Conservation (phyloP, 2,329 filamentous ascomycete species). For the Neophaeococcomyces aloes region DNA sequence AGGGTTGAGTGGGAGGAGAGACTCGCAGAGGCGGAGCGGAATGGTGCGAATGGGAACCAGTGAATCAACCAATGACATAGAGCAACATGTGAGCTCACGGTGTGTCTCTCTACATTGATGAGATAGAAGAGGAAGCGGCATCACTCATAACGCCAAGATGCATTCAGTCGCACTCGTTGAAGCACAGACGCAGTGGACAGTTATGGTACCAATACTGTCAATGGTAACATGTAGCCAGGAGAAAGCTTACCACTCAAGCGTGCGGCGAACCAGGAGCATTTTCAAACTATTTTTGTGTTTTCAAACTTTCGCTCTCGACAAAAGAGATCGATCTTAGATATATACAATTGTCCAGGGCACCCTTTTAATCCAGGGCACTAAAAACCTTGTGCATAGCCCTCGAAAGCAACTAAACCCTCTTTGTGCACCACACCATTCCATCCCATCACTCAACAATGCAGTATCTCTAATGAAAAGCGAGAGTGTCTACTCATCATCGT, state of each 20-base stretch:
- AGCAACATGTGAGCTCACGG: too few species aligned
- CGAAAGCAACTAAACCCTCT: not conserved
- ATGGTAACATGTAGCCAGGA: too few species aligned
- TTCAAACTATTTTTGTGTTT: slow-evolving; percentile 4
- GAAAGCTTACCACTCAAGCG: too few species aligned
- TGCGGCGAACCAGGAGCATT: not conserved
- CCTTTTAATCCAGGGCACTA: not conserved
- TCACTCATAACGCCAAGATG: too few species aligned
- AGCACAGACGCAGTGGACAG: too few species aligned
- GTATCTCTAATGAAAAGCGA: not conserved
- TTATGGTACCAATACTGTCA: too few species aligned
- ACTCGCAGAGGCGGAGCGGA: slow-evolving; percentile 32
- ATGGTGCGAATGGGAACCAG: not conserved
- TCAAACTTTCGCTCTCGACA: slow-evolving; percentile 4
- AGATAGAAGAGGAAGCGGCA: not conserved
- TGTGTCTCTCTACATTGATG: too few species aligned
- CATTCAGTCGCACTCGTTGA: too few species aligned
- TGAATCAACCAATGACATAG: too few species aligned
- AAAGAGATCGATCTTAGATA: slow-evolving; percentile 4
- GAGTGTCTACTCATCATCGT: slow-evolving; percentile 9
- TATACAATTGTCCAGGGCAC: not conserved
- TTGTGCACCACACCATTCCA: not conserved
- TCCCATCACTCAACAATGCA: not conserved
- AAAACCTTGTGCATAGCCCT: not conserved
- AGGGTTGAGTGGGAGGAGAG: slow-evolving; percentile 54